Percentiles rank a stretch among this genome's conserved stretches.
Conservation (phyloP, 2,329 filamentous ascomycete species). For the Sarocladiaceae sp. region DNA sequence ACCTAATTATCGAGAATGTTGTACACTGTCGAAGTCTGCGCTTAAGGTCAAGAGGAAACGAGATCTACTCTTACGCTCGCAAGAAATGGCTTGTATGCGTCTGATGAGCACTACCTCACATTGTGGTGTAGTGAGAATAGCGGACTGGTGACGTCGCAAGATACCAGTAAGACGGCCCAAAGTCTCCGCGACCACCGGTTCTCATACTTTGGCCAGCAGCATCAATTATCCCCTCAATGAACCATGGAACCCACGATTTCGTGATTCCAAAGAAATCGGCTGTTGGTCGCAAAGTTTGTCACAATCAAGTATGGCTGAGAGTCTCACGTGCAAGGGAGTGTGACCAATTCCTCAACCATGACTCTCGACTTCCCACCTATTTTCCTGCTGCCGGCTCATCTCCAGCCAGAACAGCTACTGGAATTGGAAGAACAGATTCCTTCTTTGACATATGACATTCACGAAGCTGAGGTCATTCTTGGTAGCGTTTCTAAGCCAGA, state of each 20-base stretch:
- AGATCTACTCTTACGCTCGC: neutral
- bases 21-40: neutral
- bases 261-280: no score
- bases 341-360: constrained; percentile 15
- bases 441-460: constrained; percentile 64
- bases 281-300: no score
- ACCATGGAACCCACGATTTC: no score
- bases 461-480: constrained; percentile 69
- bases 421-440: constrained; percentile 61
- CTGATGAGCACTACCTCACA: no score
- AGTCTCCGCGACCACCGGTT: neutral
- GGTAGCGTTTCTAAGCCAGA: constrained; percentile 67
- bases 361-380: constrained; percentile 52
- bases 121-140: neutral
- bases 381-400: constrained; percentile 68
- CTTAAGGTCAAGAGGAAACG: neutral
- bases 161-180: neutral
- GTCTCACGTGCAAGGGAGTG: no score
- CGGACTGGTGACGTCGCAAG: neutral
- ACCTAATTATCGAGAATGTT: no score
- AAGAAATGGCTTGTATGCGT: neutral
- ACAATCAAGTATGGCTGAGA: no score
- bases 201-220: no score
- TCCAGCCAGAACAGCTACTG: constrained; percentile 59
- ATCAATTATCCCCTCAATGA: no score